phyloP scores from a whole-genome alignment of 2,329 filamentous ascomycete genomes.

The Colletotrichum liriopes region DNA sequence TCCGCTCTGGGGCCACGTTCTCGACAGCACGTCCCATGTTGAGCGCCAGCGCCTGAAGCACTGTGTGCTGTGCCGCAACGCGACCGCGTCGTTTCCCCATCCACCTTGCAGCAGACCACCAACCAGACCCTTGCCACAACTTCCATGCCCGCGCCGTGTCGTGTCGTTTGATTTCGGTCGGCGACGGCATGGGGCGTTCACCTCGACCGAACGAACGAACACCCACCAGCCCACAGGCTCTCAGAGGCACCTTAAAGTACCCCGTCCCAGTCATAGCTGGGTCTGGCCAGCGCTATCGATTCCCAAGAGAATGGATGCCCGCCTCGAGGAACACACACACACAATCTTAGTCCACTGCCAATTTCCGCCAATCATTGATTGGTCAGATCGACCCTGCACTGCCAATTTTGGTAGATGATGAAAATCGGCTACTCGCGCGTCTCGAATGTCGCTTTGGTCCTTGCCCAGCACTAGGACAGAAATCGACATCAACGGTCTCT shows the following conservation, averaged over 20 bases:
- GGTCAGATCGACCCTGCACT: slow-evolving; percentile 27
- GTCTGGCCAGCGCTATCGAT: slow-evolving; percentile 42
- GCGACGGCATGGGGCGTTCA: slow-evolving; percentile 38
- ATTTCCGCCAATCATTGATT: slow-evolving; percentile 43
- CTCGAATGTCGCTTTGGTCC: slow-evolving; percentile 18
- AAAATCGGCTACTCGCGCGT: slow-evolving; percentile 27
- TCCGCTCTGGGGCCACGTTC: slow-evolving; percentile 41
- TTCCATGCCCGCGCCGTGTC: slow-evolving; percentile 36
- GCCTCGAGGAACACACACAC: slow-evolving; percentile 19
- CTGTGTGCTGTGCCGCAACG: slow-evolving; percentile 41
- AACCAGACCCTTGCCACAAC: slow-evolving; percentile 33
- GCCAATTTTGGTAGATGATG: slow-evolving; percentile 19
- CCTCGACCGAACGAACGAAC: slow-evolving; percentile 36
- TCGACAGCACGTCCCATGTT: slow-evolving; percentile 41
- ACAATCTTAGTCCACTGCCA: slow-evolving; percentile 27
- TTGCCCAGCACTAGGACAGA: slow-evolving; percentile 1
- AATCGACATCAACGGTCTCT: slow-evolving; percentile 46
- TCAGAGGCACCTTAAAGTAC: slow-evolving; percentile 15
- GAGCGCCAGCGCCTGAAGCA: slow-evolving; percentile 33
- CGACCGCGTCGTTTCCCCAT: slow-evolving; percentile 31
- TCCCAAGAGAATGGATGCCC: slow-evolving; percentile 34
- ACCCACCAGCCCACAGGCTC: slow-evolving; percentile 20
- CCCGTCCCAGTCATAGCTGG: slow-evolving; percentile 29
- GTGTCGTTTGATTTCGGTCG: slow-evolving; percentile 42
- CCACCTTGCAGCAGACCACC: slow-evolving; percentile 26